phyloP scores from a whole-genome alignment of 2,329 filamentous ascomycete genomes.

The Alternaria arborescens region DNA sequence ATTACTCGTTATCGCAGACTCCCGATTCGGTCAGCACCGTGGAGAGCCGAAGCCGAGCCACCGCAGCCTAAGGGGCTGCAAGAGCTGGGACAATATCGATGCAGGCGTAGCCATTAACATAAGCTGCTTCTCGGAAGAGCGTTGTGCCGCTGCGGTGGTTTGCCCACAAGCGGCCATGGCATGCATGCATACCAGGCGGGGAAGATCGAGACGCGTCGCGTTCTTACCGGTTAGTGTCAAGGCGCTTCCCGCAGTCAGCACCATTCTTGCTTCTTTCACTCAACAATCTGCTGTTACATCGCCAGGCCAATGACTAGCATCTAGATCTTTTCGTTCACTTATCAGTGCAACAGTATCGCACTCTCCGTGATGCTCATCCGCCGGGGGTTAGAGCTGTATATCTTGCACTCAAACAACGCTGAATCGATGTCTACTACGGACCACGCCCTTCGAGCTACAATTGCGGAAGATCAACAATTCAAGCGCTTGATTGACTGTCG shows the following conservation, averaged over 20 bases:
- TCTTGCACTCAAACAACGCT: neutral
- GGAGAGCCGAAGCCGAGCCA: conserved; percentile 19
- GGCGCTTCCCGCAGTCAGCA: neutral
- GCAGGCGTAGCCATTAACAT: neutral
- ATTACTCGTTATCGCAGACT: neutral
- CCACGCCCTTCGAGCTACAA: neutral
- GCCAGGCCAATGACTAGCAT: neutral
- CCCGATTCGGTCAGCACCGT: conserved; percentile 4
- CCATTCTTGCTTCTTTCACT: neutral
- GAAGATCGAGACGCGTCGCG: neutral
- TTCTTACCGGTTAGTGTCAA: neutral
- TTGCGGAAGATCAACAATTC: neutral
- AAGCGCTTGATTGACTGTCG: neutral
- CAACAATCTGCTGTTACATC: neutral
- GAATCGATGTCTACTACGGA: neutral
- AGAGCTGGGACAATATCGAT: neutral
- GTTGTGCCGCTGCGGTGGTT: neutral
- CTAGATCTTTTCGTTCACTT: neutral
- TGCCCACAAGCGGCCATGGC: neutral
- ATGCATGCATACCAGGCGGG: neutral
- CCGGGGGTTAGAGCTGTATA: neutral
- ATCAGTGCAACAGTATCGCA: no score
- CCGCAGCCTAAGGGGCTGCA: neutral
- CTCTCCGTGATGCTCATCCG: neutral
- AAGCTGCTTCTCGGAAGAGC: no score